phyloP scores from a whole-genome alignment of 2,329 filamentous ascomycete genomes.

The Blastomyces emzantsi region DNA sequence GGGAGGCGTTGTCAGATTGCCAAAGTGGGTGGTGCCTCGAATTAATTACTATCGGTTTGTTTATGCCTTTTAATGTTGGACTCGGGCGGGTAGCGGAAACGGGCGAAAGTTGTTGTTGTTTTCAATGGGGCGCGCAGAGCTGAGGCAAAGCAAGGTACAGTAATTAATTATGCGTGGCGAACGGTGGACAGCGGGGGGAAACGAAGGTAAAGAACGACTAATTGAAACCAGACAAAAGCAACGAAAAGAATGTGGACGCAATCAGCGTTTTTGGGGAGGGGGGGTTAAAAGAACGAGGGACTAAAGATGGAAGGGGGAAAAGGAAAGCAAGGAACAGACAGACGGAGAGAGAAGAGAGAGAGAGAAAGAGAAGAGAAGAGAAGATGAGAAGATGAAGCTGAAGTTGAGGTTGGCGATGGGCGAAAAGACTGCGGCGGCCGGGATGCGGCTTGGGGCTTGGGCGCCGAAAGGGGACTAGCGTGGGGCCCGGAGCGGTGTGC shows the following conservation, averaged over 20 bases:
- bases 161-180: neutral
- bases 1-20: neutral
- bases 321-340: slow-evolving; percentile 1
- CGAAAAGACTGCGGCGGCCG: too few species aligned
- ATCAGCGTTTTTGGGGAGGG: neutral
- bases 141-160: neutral
- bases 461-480: neutral
- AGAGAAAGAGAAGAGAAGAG: neutral
- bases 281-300: neutral
- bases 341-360: neutral
- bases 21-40: neutral
- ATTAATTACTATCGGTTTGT: neutral
- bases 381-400: neutral
- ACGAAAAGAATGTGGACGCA: slow-evolving; percentile 7
- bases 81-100: neutral
- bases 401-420: neutral
- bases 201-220: slow-evolving; percentile 1
- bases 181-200: neutral
- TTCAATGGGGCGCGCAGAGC: neutral
- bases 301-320: slow-evolving; percentile 2
- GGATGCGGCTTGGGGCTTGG: neutral
- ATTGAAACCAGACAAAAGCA: slow-evolving; percentile 8
- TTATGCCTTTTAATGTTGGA: neutral
- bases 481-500: neutral
- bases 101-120: neutral